Evolutionary conservation across 2,329 filamentous ascomycete genomes (phyloP), one percentile per base, ranked within the genome.

Genomic region (Ceratocystis ficicola): DNA sequence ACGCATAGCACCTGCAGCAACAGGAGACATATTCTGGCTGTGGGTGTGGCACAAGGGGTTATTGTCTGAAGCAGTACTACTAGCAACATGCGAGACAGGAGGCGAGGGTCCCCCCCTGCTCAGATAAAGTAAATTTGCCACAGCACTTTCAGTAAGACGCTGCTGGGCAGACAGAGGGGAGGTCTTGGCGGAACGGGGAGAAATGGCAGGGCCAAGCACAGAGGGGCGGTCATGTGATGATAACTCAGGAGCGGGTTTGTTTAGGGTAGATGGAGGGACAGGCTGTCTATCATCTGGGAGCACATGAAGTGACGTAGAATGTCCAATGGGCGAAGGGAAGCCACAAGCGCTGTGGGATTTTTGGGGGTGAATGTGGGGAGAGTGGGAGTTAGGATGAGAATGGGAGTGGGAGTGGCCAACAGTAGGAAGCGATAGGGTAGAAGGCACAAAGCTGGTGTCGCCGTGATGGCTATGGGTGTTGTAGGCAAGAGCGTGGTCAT

Each of bases 71-170:
- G 65, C 66, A 3, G 65, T 63, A 32, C 66, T 68, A 48, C 50
- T 65, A n/a, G 66, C 66, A 44, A 68, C 64, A 60, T 65, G 64
- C 28, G 66, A 68, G 7, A 63, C 60, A 1, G 66, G 66, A 7
- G 64, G 62, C 8, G 64, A 66, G 15, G 68, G 66, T 62, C 68
- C 46, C 10, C 73, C 71, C 44, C 74, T 73, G 41, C 74, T 74
- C 12, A 76, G 72, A 60, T 73, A 74, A 1, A 75, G 70, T 0
- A 76, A 70, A 55, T 74, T 73, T 6, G 74, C 74, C 5, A 75
- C 75, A 3, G 75, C 75, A 6, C 69, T 74, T 15, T 76, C 74
- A 1, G 73, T 67, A 15, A 67, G 44, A 30, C 64, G 74, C 41
- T 74, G 74, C 4, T 71, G 71, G 8, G 70, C 70, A 7, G 72